These are phyloP conservation scores for Mucor sp. DNA, from an alignment of 371 early-diverging fungal genomes.

Conservation along the genomic window DNA sequence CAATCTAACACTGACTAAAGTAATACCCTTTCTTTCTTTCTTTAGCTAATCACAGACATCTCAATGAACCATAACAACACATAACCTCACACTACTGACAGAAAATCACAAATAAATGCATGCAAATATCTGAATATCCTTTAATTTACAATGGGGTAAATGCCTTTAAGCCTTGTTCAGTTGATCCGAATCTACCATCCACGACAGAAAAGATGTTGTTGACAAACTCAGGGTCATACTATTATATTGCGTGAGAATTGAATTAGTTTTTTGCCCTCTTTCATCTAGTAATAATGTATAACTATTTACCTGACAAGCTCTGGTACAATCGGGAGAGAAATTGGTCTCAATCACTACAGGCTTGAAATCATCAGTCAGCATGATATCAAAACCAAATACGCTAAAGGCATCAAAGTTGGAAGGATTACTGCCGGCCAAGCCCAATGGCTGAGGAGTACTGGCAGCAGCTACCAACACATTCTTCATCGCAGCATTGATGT, in stretches of 20 bases:
- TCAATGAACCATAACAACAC: too few relatives aligned
- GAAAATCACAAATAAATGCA: not conserved
- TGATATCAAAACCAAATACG: slow-evolving; percentile 60
- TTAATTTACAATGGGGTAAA: slow-evolving; percentile 45
- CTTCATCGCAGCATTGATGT: slow-evolving; percentile 55
- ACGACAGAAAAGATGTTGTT: slow-evolving; percentile 56
- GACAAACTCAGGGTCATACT: slow-evolving; percentile 59
- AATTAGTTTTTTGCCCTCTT: slow-evolving; percentile 3
- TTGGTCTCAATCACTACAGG: slow-evolving; percentile 59
- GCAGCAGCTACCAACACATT: slow-evolving; percentile 55
- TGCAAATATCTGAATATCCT: not conserved
- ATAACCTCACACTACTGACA: too few relatives aligned
- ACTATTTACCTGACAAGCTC: slow-evolving; percentile 52
- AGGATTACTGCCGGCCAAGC: slow-evolving; percentile 30
- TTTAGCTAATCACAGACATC: not conserved
- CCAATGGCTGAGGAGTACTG: slow-evolving; percentile 49
- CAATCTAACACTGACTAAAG: not conserved
- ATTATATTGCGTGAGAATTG: not conserved
- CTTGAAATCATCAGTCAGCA: slow-evolving; percentile 53
- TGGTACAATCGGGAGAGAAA: slow-evolving; percentile 59
- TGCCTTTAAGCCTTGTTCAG: slow-evolving; percentile 48
- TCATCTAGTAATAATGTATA: too few relatives aligned
- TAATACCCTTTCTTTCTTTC: not conserved
- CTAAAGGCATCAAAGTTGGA: slow-evolving; percentile 48
- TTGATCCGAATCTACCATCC: slow-evolving; percentile 46